Conservation (phyloP, 352 stramenopile genomes). For the Globisporangium paroecandrum region DNA sequence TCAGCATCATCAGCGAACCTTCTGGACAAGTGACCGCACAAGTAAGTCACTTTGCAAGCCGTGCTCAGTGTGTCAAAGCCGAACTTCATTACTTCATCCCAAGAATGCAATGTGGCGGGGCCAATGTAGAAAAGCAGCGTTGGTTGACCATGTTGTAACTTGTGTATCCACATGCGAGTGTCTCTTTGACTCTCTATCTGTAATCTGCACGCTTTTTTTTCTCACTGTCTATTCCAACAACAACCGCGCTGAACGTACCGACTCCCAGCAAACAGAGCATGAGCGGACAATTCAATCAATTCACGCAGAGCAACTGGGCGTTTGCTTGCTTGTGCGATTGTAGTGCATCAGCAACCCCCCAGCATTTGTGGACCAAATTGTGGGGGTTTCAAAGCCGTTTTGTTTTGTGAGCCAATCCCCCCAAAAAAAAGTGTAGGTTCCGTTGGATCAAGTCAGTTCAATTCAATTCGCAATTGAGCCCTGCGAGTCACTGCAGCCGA, state of each 20-base stretch:
- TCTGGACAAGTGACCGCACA: not conserved
- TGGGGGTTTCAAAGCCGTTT: not conserved
- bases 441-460: slow-evolving; percentile 1
- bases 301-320: not conserved
- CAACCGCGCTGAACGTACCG: not conserved
- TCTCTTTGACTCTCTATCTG: not conserved
- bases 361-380: not conserved
- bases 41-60: not conserved
- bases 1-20: not conserved
- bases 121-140: not conserved
- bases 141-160: not conserved
- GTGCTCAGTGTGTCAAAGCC: not conserved
- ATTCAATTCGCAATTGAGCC: not conserved
- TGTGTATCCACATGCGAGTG: not conserved
- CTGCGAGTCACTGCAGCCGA: not conserved
- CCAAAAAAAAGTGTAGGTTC: not conserved
- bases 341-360: not conserved
- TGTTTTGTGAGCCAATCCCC: not conserved
- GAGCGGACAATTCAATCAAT: not conserved
- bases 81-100: not conserved
- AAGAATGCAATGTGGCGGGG: not conserved
- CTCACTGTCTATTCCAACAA: not conserved
- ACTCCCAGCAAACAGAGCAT: not conserved
- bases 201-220: not conserved
- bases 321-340: not conserved